Percentiles rank a stretch among this genome's conserved stretches.
These are phyloP conservation scores for Phialemonium atrogriseum DNA, from an alignment of 2,329 filamentous ascomycete species.

Conservation along the genomic window DNA sequence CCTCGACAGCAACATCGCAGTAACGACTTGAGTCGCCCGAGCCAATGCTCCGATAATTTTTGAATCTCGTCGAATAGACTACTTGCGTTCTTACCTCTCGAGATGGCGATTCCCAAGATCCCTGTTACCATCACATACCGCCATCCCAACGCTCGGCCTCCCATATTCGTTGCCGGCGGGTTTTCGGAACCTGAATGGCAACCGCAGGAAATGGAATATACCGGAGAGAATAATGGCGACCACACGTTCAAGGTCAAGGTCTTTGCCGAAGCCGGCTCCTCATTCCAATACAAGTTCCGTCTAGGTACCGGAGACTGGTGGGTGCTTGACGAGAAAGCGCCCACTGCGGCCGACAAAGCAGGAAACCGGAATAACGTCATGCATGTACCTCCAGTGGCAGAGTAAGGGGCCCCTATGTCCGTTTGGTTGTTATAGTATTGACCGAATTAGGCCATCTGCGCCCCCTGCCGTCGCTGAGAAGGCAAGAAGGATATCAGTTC, in stretches of 20 bases:
- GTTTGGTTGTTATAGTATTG: neutral
- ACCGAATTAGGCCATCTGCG: neutral
- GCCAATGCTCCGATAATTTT: no score
- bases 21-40: no score
- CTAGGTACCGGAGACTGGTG: conserved; percentile 61
- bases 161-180: conserved; percentile 62
- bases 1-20: no score
- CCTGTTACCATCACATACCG: conserved; percentile 53
- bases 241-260: conserved; percentile 51
- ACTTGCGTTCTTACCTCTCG: conserved; percentile 2
- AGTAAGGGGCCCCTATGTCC: neutral
- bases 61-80: no score
- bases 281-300: conserved; percentile 69
- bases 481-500: conserved; percentile 1
- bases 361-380: conserved; percentile 43
- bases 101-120: conserved; percentile 28
- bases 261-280: conserved; percentile 43
- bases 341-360: conserved; percentile 36
- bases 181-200: conserved; percentile 62
- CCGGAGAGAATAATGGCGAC: conserved; percentile 41
- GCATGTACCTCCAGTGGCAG: conserved; percentile 17
- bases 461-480: conserved; percentile 1
- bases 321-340: conserved; percentile 55
- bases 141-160: conserved; percentile 51
- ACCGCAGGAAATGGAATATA: conserved; percentile 55